These are phyloP conservation scores for Alternaria arborescens DNA, from an alignment of 2,329 filamentous ascomycete species.

Conservation along the genomic window DNA sequence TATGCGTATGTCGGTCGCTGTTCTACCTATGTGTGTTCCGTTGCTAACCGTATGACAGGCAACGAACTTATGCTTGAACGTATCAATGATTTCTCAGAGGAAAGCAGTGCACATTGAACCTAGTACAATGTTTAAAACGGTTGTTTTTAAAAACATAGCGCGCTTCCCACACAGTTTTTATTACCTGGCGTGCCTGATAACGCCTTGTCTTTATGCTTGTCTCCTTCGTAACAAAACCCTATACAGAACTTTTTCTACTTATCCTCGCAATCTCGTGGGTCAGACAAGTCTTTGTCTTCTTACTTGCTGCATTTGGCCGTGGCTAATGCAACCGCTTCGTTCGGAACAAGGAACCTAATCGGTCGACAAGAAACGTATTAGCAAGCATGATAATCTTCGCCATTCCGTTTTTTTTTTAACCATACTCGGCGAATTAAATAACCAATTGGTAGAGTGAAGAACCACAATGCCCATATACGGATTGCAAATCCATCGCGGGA, in stretches of 20 bases:
- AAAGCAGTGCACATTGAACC: background rate
- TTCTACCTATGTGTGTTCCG: background rate
- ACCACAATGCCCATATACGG: background rate
- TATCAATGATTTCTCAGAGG: background rate
- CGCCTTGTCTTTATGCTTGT: background rate
- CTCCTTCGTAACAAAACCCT: background rate
- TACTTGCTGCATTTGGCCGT: background rate
- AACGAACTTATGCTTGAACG: background rate
- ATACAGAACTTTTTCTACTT: background rate
- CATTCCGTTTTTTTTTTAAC: too few relatives aligned
- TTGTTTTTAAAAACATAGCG: background rate
- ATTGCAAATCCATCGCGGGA: background rate
- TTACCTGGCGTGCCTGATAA: background rate
- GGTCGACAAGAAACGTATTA: background rate
- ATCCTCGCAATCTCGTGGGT: background rate
- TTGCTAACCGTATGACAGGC: constrained; percentile 1
- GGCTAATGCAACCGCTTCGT: background rate
- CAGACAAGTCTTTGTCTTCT: background rate
- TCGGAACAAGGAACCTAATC: background rate
- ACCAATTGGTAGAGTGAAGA: background rate
- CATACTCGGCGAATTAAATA: background rate
- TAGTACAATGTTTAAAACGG: background rate
- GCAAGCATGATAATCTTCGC: background rate
- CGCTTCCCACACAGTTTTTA: background rate
- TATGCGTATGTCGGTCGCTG: constrained; percentile 21